Evolutionary conservation across 805 yeast species (phyloP).

Genomic region (Starmerella bacillaris): DNA sequence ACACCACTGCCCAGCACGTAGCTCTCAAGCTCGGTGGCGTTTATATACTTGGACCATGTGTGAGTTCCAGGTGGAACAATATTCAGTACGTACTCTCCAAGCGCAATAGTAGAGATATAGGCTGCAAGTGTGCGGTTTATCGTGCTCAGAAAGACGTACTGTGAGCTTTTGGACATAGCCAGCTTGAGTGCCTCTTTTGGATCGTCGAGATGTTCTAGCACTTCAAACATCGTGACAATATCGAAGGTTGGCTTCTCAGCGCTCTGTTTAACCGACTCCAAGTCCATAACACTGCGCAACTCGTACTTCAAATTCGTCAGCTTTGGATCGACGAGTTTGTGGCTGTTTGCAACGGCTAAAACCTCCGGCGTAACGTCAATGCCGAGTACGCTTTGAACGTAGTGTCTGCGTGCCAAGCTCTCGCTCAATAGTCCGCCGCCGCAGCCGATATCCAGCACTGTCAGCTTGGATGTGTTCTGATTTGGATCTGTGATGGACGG

Average conservation of each 20-base stretch:
- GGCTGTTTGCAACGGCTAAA: constrained; percentile 57
- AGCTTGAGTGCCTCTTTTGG: constrained; percentile 58
- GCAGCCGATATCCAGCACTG: constrained; percentile 79
- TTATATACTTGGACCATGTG: constrained; percentile 67
- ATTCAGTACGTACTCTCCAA: constrained; percentile 63
- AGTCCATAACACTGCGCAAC: constrained; percentile 43
- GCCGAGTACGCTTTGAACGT: constrained; percentile 50
- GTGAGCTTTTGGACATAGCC: constrained; percentile 57
- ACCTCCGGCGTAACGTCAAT: constrained; percentile 77
- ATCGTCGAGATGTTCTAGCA: constrained; percentile 81
- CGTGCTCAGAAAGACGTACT: constrained; percentile 74
- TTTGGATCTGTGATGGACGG: too few species aligned
- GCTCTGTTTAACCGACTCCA: constrained; percentile 19
- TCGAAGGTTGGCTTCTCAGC: constrained; percentile 35
- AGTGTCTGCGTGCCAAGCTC: constrained; percentile 55
- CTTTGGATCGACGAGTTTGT: constrained; percentile 47
- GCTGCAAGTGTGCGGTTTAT: constrained; percentile 75
- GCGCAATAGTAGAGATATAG: constrained; percentile 80
- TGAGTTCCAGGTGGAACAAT: constrained; percentile 92
- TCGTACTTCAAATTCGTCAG: constrained; percentile 39
- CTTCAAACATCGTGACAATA: constrained; percentile 77
- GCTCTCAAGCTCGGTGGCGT: constrained; percentile 48
- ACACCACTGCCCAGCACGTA: constrained; percentile 35
- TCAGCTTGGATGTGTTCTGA: constrained; percentile 29
- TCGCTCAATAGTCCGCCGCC: constrained; percentile 96